phyloP scores from a whole-genome alignment of 2,329 filamentous ascomycete species.

The Leptographium flavum region DNA sequence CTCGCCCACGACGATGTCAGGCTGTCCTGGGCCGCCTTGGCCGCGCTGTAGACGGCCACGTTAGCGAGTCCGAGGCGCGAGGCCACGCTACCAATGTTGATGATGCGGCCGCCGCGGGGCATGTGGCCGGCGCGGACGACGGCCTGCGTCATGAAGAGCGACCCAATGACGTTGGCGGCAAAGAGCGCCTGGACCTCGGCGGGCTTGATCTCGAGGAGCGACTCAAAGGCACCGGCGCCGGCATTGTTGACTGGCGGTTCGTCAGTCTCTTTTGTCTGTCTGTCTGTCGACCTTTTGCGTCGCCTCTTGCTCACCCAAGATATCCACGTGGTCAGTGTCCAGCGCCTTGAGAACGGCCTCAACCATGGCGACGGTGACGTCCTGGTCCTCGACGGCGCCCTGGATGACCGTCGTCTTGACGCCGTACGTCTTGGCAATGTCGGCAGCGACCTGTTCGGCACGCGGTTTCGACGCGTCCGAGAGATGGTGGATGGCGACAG shows the following conservation, averaged over 20 bases:
- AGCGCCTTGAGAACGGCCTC: conserved; percentile 21
- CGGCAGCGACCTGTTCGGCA: conserved; percentile 17
- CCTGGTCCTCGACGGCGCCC: conserved; percentile 17
- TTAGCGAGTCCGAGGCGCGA: conserved; percentile 11
- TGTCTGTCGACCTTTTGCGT: too few species aligned
- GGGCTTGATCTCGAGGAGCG: conserved; percentile 11
- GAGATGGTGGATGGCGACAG: conserved; percentile 25
- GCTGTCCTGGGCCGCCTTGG: conserved; percentile 22
- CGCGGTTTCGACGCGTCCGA: conserved; percentile 18
- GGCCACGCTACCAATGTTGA: conserved; percentile 18
- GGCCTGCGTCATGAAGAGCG: conserved; percentile 21
- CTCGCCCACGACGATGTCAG: conserved; percentile 19
- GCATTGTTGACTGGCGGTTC: conserved; percentile 23
- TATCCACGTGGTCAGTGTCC: conserved; percentile 22
- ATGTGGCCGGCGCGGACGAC: conserved; percentile 18
- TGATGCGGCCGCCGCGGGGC: conserved; percentile 19
- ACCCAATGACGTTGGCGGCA: conserved; percentile 19
- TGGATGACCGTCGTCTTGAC: conserved; percentile 18
- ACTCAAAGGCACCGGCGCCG: conserved; percentile 11
- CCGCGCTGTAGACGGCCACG: conserved; percentile 15
- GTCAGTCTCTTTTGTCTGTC: neutral
- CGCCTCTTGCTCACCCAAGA: conserved; percentile 22
- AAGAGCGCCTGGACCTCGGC: conserved; percentile 18
- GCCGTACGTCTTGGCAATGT: conserved; percentile 14
- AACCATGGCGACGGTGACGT: conserved; percentile 20